Base-by-base conservation (phyloP, 2,329 filamentous ascomycete species). In the Pestalotiopsis sp. region DNA sequence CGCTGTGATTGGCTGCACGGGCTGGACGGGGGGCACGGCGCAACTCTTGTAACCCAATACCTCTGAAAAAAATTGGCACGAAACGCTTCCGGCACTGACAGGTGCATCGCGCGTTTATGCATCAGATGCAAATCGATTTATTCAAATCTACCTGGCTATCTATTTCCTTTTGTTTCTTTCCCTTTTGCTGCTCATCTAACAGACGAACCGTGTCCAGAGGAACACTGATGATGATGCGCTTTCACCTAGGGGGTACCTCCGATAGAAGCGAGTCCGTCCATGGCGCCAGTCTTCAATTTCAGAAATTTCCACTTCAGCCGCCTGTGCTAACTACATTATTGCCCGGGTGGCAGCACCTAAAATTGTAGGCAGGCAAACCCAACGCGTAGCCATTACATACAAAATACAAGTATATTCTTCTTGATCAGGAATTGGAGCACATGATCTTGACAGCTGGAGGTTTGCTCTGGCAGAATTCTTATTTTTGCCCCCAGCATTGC, bases 51-150 rank as follows among this genome's bases (percentile, higher is more conserved):
- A 57, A 23, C 45, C 38, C 45, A 36, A 65, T 63, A 65, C 58
- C 49, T 68, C 61, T 36, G 31, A 38, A 66, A 67, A 67, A 61
- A 67, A 23, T 61, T 67, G 52, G 36, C 36, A 38, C 31, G 23
- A 45, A 67, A 27, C 45, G 45, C 45, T 67, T 67, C 14, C 56
- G 65, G 65, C 65, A 17, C 17, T 49, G 56, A 61, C 31, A 11
- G 27, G 17, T 17, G 13, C 14, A 25, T 36, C 64, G 57, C 27
- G n/a, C 20, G 39, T 39, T 41, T 49, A 49, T 23, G 23, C 57
- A 36, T 36, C 23, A 23, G 9, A 59, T 59, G n/a, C 7, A 4
- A n/a, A 23, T 52, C 20, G 45, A n/a, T 20, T 9, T 52, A 52
- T 52, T 45, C 20, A n/a, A 3, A 23, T 52, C 6, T 23, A 7